A percentile compares a stretch with the other conserved stretches of the same genome.
These are phyloP conservation scores for Filobasidium floriforme DNA, from an alignment of 768 basidiomycete genomes.

Conservation along the genomic window DNA sequence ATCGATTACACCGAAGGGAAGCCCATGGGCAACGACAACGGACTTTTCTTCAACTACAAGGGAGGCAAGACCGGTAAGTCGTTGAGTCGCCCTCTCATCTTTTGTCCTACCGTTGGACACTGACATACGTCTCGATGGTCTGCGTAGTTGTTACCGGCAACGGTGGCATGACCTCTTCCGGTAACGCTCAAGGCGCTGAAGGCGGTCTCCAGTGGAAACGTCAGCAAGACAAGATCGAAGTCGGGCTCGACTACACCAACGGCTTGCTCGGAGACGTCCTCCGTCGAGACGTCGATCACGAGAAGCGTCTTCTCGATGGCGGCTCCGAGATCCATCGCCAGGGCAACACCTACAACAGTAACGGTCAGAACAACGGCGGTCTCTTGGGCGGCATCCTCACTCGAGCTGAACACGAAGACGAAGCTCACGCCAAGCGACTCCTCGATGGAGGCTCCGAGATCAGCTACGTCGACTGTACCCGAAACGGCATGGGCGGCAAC, in stretches of 20 bases:
- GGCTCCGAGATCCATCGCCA: not conserved
- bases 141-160: not conserved
- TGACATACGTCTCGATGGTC: not conserved
- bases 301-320: conserved; percentile 7
- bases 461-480: not conserved
- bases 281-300: not conserved
- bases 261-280: not conserved
- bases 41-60: not conserved
- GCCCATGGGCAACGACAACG: not conserved
- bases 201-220: not conserved
- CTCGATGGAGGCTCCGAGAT: conserved; percentile 4
- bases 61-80: not conserved
- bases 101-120: not conserved
- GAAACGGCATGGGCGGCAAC: not conserved
- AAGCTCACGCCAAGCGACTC: not conserved
- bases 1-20: not conserved
- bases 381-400: not conserved
- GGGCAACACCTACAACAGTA: not conserved
- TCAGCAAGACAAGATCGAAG: not conserved
- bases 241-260: not conserved
- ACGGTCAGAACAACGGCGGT: not conserved
- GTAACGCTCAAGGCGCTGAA: not conserved
- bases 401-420: not conserved
- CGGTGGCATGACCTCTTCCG: not conserved
- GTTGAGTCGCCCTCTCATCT: not conserved